A percentile compares a stretch with the other conserved stretches of the same genome.
Conservation (phyloP, 345 rosid genomes). For the Erodium maritimum region DNA sequence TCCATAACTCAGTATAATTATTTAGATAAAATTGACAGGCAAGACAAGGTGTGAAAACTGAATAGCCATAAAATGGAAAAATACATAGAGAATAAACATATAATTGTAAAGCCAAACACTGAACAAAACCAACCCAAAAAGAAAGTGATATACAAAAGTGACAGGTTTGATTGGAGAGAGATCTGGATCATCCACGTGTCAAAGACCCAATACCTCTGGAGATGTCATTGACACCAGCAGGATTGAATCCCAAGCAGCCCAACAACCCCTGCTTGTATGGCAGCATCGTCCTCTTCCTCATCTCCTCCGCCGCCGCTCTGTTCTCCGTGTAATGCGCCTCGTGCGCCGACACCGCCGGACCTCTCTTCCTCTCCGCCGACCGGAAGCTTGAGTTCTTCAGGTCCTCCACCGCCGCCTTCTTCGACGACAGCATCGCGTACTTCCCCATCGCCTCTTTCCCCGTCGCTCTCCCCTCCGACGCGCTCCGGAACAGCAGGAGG, state of each 20-base stretch:
- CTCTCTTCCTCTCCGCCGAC: constrained; percentile 44
- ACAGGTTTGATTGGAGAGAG: too few species aligned
- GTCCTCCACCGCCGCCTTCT: constrained; percentile 29
- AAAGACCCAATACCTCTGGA: constrained; percentile 51
- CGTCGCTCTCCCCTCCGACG: constrained; percentile 80
- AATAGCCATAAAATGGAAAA: background rate
- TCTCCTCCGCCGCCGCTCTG: constrained; percentile 34
- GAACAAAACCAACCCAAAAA: background rate
- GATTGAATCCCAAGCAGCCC: constrained; percentile 35
- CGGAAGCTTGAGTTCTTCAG: constrained; percentile 43
- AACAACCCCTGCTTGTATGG: constrained; percentile 38
- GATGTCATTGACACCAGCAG: constrained; percentile 39
- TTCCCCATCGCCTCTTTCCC: constrained; percentile 34
- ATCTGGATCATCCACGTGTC: background rate
- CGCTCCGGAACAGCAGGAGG: constrained; percentile 68
- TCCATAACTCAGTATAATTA: too few species aligned
- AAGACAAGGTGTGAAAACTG: too few species aligned
- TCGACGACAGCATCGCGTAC: constrained; percentile 38
- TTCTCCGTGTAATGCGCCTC: constrained; percentile 36
- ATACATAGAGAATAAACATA: background rate
- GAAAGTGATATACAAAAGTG: too few species aligned
- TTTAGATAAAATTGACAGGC: too few species aligned
- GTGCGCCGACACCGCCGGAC: constrained; percentile 25
- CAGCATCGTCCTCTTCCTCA: constrained; percentile 36
- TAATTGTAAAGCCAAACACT: background rate